Percentiles rank a stretch among this genome's conserved stretches.
phyloP scores from a whole-genome alignment of 2,329 filamentous ascomycete species.

The Podosphaera aphanis region DNA sequence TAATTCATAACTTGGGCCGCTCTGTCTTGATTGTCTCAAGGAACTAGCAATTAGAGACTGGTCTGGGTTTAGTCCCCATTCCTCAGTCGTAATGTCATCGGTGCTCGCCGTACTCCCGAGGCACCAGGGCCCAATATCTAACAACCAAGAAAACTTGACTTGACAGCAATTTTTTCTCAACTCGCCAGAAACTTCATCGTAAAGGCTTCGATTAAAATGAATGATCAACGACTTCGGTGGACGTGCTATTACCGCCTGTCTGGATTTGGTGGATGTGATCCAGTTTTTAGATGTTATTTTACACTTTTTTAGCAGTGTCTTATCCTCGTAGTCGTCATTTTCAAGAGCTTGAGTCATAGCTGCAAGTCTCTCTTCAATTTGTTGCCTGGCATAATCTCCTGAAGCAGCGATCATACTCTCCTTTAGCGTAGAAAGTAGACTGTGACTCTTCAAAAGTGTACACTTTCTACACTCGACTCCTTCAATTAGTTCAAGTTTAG shows the following conservation, averaged over 20 bases:
- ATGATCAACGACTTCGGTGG: constrained; percentile 60
- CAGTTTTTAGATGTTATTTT: constrained; percentile 43
- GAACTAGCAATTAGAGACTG: constrained; percentile 49
- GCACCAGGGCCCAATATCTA: constrained; percentile 72
- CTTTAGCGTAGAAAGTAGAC: constrained; percentile 24
- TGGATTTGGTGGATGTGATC: constrained; percentile 62
- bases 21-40: constrained; percentile 24
- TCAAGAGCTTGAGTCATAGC: constrained; percentile 49
- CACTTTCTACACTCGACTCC: constrained; percentile 84
- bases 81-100: constrained; percentile 24
- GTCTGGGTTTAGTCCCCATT: constrained; percentile 46
- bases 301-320: constrained; percentile 37
- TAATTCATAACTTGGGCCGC: constrained; percentile 47
- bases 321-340: constrained; percentile 57
- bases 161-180: constrained; percentile 65
- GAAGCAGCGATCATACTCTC: constrained; percentile 18
- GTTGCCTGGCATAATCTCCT: constrained; percentile 13
- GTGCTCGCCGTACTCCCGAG: constrained; percentile 30
- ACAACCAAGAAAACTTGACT: constrained; percentile 48
- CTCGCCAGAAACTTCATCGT: constrained; percentile 58
- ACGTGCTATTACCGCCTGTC: constrained; percentile 67
- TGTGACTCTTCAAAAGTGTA: constrained; percentile 41
- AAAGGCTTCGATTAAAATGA: constrained; percentile 80
- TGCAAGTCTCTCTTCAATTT: constrained; percentile 29
- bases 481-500: constrained; percentile 61